Percentiles rank a stretch among this genome's conserved stretches.
These are phyloP conservation scores for Pseudonitzschia delicatissima DNA, from an alignment of 108 stramenopile genomes.

Conservation along the genomic window DNA sequence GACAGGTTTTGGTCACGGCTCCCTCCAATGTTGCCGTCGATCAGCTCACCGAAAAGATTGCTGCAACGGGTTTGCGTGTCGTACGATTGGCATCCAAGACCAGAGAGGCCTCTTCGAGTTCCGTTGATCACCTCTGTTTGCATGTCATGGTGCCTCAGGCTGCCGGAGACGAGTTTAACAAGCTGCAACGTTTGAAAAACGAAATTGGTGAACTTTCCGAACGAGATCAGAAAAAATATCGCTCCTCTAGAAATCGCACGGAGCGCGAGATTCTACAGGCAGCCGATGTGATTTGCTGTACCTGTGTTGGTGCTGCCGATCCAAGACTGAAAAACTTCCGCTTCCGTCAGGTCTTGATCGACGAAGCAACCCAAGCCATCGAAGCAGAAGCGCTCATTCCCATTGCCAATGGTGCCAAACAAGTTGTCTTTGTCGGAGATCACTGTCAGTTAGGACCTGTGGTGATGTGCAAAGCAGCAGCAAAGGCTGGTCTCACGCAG, in stretches of 20 bases:
- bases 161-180: constrained; percentile 87
- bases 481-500: constrained; percentile 93
- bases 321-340: constrained; percentile 93
- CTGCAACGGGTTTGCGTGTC: constrained; percentile 92
- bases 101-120: constrained; percentile 82
- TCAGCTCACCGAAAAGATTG: constrained; percentile 97
- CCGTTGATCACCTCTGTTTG: constrained; percentile 89
- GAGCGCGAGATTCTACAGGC: constrained; percentile 96
- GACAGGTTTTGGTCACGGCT: constrained; percentile 96
- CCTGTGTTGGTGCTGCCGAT: constrained; percentile 98
- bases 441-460: constrained; percentile 99
- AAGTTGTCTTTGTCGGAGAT: constrained; percentile 98
- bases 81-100: constrained; percentile 94
- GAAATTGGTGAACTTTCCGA: constrained; percentile 93
- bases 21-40: constrained; percentile 99
- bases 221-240: constrained; percentile 90
- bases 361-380: constrained; percentile 99
- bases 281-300: constrained; percentile 98
- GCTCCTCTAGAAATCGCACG: constrained; percentile 65
- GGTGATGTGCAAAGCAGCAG: constrained; percentile 96
- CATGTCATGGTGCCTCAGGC: constrained; percentile 89
- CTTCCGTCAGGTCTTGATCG: constrained; percentile 96
- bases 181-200: constrained; percentile 90
- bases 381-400: constrained; percentile 98
- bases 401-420: constrained; percentile 94